Evolutionary conservation across 768 basidiomycete genomes (phyloP).

Genomic region (Pulveroboletus ravenelii): DNA sequence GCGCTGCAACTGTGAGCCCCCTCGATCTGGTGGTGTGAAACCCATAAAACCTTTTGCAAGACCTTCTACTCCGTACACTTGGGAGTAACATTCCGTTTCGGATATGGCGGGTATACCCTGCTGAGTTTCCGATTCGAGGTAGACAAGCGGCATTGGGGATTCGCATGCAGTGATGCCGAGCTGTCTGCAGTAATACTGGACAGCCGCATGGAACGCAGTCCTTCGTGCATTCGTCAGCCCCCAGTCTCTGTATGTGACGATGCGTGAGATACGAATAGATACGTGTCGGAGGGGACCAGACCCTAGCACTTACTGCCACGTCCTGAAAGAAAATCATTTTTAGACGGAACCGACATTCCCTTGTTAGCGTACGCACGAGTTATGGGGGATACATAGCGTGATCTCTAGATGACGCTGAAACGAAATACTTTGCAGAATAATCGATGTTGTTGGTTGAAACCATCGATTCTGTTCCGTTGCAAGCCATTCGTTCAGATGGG

Average conservation of each 20-base stretch:
- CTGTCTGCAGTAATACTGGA: slow-evolving; percentile 65
- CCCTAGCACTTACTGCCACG: slow-evolving; percentile 31
- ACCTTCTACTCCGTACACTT: not conserved
- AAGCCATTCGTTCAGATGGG: slow-evolving; percentile 68
- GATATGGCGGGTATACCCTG: slow-evolving; percentile 2
- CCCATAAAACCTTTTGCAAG: slow-evolving; percentile 23
- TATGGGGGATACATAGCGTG: slow-evolving; percentile 60
- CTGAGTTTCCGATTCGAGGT: slow-evolving; percentile 27
- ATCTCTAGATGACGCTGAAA: slow-evolving; percentile 64
- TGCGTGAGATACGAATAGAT: slow-evolving; percentile 3
- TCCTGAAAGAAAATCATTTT: slow-evolving; percentile 18
- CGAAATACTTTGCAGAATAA: slow-evolving; percentile 59
- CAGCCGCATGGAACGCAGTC: slow-evolving; percentile 78
- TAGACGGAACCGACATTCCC: not conserved
- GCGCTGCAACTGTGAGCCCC: slow-evolving; percentile 15
- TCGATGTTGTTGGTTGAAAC: slow-evolving; percentile 64
- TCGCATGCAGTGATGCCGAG: slow-evolving; percentile 61
- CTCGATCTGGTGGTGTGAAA: slow-evolving; percentile 26
- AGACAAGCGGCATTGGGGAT: slow-evolving; percentile 58
- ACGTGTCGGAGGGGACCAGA: not conserved
- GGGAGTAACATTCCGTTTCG: not conserved
- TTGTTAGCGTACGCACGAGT: slow-evolving; percentile 33
- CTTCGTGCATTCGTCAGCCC: slow-evolving; percentile 53
- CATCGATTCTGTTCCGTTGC: slow-evolving; percentile 75
- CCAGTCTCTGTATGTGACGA: slow-evolving; percentile 45